These are phyloP conservation scores for Candida pini DNA, from an alignment of 805 yeast genomes.

Conservation along the genomic window DNA sequence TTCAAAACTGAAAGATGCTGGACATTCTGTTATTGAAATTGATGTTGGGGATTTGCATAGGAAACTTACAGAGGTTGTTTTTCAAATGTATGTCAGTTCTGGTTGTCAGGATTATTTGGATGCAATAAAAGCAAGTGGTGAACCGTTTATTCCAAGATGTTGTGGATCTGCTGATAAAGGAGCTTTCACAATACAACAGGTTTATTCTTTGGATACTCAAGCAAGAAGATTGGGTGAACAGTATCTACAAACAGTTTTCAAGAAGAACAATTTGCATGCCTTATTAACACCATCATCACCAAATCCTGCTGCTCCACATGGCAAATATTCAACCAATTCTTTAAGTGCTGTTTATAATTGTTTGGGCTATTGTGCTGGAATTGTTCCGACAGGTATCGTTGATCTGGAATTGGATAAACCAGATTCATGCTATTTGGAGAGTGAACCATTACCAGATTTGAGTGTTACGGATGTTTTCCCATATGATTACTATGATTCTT, in stretches of 20 bases:
- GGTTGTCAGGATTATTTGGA: constrained; percentile 1
- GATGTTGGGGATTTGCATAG: neutral
- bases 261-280: no score
- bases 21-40: constrained; percentile 29
- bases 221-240: no score
- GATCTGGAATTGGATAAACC: constrained; percentile 38
- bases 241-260: no score
- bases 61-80: neutral
- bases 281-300: constrained; percentile 44
- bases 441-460: constrained; percentile 27
- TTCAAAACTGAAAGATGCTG: constrained; percentile 23
- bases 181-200: no score
- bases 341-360: constrained; percentile 42
- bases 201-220: no score
- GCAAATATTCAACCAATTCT: constrained; percentile 27
- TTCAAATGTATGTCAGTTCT: constrained; percentile 1
- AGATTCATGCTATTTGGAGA: constrained; percentile 17
- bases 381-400: constrained; percentile 52
- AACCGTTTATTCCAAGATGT: neutral
- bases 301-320: constrained; percentile 33
- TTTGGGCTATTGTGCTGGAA: constrained; percentile 41
- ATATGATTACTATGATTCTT: constrained; percentile 35
- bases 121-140: constrained; percentile 9
- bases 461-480: constrained; percentile 41
- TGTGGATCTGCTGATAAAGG: neutral